Evolutionary conservation across 495 filamentous ascomycete genomes (phyloP), one percentile per base, ranked within the genome.

Genomic region (Viridothelium virens): DNA sequence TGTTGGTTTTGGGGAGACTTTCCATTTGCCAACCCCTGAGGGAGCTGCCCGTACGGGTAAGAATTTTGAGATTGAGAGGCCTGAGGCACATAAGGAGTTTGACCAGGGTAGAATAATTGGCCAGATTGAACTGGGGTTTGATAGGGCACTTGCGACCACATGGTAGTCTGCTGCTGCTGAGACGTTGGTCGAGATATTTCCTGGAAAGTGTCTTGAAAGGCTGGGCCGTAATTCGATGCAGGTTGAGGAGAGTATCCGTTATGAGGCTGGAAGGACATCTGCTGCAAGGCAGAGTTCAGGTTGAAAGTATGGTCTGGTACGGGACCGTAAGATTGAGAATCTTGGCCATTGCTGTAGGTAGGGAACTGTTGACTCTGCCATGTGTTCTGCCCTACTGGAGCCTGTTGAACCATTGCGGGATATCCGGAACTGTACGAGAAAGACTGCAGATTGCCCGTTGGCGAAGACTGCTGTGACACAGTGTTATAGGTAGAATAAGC

Each of bases 41-140:
- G 90, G 37, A 92, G 82, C 70, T 92, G 90, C 7, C 88, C 86
- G 74, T 88, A 95, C 5, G 85, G 80, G 73, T 94, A 94, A 2
- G 86, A 84, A 83, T 36, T 33, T n/a, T 83, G 69, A 74, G 70
- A 61, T 69, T 79, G 67, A 5, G 59, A 74, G 66, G 63, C 78
- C 70, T 47, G 82, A 65, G 67, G 77, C 2, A 73, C 63, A 56
- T 66, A 62, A 33, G 73, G 67, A 59, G 70, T 68, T 71, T 38
- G 79, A 38, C 68, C 33, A 7, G 39, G 12, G 63, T 78, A 56
- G 37, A 31, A 47, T 78, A 73, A 56, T 36, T 59, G 53, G 31
- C 31, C 18, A 33, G 31, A 9, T 14, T 59, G 53, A 4, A 6
- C 36, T 9, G 31, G 18, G 31, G 6, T 36, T 36, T 59, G 53